Evolutionary conservation across 345 rosid genomes (phyloP), one percentile per base, ranked within the genome.

Genomic region (Eucalyptus polyanthemos): DNA sequence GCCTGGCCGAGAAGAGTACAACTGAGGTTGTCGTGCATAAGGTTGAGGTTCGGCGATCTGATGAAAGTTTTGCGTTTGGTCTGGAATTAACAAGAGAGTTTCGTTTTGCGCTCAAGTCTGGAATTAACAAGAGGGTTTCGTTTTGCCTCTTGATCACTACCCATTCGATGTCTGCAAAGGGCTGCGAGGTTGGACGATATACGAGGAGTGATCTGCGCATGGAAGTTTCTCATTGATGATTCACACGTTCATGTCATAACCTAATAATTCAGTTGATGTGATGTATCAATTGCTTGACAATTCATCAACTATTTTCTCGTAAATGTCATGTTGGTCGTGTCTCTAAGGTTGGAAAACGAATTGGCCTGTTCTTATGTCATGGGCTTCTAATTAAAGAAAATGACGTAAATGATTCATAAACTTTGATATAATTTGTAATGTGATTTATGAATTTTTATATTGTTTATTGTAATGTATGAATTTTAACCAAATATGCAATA

Each of bases 1-100:
- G 47, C 85, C 47, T 6, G 47, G 14, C 47, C 7, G 47, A 40
- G 27, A 76, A 76, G 85, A 11, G 6, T 11, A 40, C 85, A 11
- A 21, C 0, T 3, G 85, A 76, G 47, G 47, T 76, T 29, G 9
- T 40, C 9, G 8, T 22, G 29, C 47, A 21, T 11, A 0, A 76
- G 85, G 14, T 40, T 76, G 5, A 76, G 27, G 47, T 10, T 21
- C 2, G 7, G 21, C 3, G 1, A 21, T 19, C 14, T 2, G 27
- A 76, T 6, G 7, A 37, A 76, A 37, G 47, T 76, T 21, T 37
- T 11, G 81, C 13, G 45, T 22, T 72, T 6, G 25, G 45, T 72
- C 81, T 22, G 81, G 45, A 34, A 10, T 34, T 19, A 3, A 37
- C 44, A 4, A 34, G 24, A 19, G 44, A 37, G 25, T 34, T 72